Evolutionary conservation across 805 yeast species (phyloP).

Genomic region (Monosporozyma aerobia): DNA sequence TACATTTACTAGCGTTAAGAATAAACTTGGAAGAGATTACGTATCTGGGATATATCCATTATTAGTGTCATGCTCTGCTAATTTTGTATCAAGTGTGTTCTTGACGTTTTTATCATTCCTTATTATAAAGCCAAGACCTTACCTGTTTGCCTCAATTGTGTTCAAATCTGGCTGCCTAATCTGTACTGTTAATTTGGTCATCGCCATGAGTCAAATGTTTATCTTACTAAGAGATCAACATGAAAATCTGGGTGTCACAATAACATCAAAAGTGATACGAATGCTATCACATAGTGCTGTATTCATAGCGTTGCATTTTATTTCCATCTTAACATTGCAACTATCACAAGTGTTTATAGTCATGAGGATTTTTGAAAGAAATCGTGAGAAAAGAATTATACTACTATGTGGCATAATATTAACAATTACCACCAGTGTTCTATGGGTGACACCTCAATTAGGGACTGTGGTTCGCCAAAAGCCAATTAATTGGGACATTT

Average conservation of each 20-base stretch:
- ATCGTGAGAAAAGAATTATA: conserved; percentile 55
- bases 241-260: conserved; percentile 27
- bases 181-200: conserved; percentile 46
- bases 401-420: conserved; percentile 49
- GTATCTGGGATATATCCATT: conserved; percentile 52
- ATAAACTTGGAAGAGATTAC: conserved; percentile 36
- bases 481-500: conserved; percentile 37
- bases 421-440: conserved; percentile 46
- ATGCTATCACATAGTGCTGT: conserved; percentile 36
- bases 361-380: conserved; percentile 58
- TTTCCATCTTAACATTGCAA: conserved; percentile 49
- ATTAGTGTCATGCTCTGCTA: conserved; percentile 51
- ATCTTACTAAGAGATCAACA: conserved; percentile 41
- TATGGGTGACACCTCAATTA: conserved; percentile 55
- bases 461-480: conserved; percentile 10
- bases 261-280: conserved; percentile 19
- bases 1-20: conserved; percentile 26
- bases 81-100: conserved; percentile 56
- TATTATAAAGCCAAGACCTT: conserved; percentile 54
- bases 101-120: conserved; percentile 56
- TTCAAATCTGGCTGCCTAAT: conserved; percentile 37
- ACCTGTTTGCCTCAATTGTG: conserved; percentile 29
- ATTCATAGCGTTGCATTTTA: conserved; percentile 48
- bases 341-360: conserved; percentile 64
- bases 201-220: conserved; percentile 41